phyloP scores from a whole-genome alignment of 441 rosid genomes.

The Pelargonium australe region DNA sequence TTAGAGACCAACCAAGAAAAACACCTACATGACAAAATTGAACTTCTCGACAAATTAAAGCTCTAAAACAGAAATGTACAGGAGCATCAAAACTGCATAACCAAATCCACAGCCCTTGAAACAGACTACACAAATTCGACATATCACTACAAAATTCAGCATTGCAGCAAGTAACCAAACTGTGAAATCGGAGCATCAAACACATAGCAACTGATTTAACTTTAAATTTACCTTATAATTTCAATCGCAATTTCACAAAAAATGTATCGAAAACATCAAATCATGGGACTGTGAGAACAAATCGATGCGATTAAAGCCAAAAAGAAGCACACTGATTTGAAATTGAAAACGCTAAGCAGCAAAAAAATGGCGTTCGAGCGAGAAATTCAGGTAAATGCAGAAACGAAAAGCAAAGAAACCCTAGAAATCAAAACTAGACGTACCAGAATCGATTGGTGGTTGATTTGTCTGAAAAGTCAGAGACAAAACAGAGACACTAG shows the following conservation, averaged over 20 bases:
- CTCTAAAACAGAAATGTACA: background rate
- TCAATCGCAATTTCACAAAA: background rate
- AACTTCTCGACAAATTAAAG: background rate
- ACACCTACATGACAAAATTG: background rate
- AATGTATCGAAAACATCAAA: background rate
- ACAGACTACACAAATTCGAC: background rate
- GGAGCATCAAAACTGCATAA: background rate
- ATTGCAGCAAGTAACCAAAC: background rate
- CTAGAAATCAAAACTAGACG: background rate
- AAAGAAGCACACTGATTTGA: background rate
- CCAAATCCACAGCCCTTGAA: background rate
- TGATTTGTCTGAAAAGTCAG: background rate
- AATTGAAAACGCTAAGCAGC: background rate
- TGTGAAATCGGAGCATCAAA: background rate
- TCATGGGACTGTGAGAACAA: background rate
- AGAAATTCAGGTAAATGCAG: background rate
- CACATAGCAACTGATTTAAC: background rate
- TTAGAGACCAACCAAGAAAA: background rate
- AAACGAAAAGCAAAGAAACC: background rate
- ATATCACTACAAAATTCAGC: background rate
- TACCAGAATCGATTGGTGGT: background rate
- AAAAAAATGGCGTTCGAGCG: background rate
- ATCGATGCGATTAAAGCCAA: background rate
- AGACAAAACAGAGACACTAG: background rate
- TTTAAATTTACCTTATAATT: background rate